Evolutionary conservation across 495 filamentous ascomycete genomes (phyloP).

Genomic region (Aspergillus steynii): DNA sequence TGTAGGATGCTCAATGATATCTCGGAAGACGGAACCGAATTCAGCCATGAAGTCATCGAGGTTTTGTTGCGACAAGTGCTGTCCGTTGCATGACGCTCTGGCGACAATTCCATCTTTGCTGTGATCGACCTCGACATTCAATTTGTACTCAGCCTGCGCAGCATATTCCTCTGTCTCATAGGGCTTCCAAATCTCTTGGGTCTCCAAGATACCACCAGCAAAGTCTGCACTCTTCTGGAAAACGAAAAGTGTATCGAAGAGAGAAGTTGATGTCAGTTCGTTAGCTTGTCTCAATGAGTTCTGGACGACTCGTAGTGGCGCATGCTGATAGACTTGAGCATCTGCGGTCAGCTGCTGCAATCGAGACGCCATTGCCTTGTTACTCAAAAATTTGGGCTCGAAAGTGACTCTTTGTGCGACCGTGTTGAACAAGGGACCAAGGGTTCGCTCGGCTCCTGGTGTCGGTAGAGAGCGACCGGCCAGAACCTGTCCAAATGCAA

Average conservation of each 20-base stretch:
- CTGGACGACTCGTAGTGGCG: slow-evolving; percentile 35
- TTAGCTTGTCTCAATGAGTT: slow-evolving; percentile 28
- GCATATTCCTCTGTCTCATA: slow-evolving; percentile 64
- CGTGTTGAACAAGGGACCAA: slow-evolving; percentile 92
- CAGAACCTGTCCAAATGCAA: slow-evolving; percentile 76
- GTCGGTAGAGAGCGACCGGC: slow-evolving; percentile 63
- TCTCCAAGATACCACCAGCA: slow-evolving; percentile 18
- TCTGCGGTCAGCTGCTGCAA: slow-evolving; percentile 65
- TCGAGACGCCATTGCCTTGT: slow-evolving; percentile 47
- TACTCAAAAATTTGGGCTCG: slow-evolving; percentile 41
- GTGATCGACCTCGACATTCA: slow-evolving; percentile 30
- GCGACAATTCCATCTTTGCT: slow-evolving; percentile 37
- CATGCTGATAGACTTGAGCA: slow-evolving; percentile 57
- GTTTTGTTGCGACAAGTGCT: slow-evolving; percentile 29
- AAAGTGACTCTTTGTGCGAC: slow-evolving; percentile 57
- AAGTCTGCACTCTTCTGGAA: slow-evolving; percentile 60
- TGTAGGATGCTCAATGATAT: slow-evolving; percentile 33
- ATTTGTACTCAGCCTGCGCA: slow-evolving; percentile 60
- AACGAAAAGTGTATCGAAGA: slow-evolving; percentile 86
- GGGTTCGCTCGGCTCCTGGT: slow-evolving; percentile 63
- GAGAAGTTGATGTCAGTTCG: slow-evolving; percentile 22
- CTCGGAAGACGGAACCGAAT: slow-evolving; percentile 49
- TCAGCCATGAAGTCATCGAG: slow-evolving; percentile 46
- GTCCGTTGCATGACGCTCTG: slow-evolving; percentile 21
- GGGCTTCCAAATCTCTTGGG: slow-evolving; percentile 53